These are phyloP conservation scores for Metschnikowia similis DNA, from an alignment of 805 yeast species.

Conservation along the genomic window DNA sequence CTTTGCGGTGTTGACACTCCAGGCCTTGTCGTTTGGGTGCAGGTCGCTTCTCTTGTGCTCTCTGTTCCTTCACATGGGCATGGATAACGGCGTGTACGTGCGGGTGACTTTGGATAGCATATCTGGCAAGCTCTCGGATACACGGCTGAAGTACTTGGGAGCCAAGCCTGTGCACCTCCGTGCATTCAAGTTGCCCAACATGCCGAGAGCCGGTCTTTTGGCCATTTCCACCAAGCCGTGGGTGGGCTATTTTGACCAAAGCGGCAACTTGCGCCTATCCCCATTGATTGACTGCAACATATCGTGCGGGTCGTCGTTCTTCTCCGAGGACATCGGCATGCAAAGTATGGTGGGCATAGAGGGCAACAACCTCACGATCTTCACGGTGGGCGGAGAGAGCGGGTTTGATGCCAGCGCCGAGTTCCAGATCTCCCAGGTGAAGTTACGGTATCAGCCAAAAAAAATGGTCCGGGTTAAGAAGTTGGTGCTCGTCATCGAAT, in stretches of 20 bases:
- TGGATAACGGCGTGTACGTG: conserved; percentile 78
- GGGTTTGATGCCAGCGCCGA: conserved; percentile 26
- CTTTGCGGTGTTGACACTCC: conserved; percentile 58
- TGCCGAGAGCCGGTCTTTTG: conserved; percentile 32
- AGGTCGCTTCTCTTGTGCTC: conserved; percentile 24
- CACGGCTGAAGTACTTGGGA: conserved; percentile 72
- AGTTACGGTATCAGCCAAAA: conserved; percentile 50
- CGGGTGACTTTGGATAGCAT: conserved; percentile 52
- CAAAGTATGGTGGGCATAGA: conserved; percentile 63
- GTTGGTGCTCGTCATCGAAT: conserved; percentile 40
- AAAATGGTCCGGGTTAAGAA: conserved; percentile 25
- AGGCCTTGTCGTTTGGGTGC: conserved; percentile 53
- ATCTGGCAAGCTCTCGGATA: conserved; percentile 57
- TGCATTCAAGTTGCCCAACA: conserved; percentile 21
- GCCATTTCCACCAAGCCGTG: conserved; percentile 56
- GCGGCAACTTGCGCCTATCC: conserved; percentile 37
- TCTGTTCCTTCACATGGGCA: conserved; percentile 65
- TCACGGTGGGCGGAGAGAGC: conserved; percentile 43
- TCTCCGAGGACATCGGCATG: conserved; percentile 57
- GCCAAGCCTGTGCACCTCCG: conserved; percentile 55
- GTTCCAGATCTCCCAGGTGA: conserved; percentile 28
- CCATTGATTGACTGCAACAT: conserved; percentile 46
- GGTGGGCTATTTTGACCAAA: conserved; percentile 41
- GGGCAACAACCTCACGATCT: conserved; percentile 49
- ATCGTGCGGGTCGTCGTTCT: conserved; percentile 48